Base-by-base conservation (phyloP, 495 filamentous ascomycete genomes). In the Neurospora cerealis region DNA sequence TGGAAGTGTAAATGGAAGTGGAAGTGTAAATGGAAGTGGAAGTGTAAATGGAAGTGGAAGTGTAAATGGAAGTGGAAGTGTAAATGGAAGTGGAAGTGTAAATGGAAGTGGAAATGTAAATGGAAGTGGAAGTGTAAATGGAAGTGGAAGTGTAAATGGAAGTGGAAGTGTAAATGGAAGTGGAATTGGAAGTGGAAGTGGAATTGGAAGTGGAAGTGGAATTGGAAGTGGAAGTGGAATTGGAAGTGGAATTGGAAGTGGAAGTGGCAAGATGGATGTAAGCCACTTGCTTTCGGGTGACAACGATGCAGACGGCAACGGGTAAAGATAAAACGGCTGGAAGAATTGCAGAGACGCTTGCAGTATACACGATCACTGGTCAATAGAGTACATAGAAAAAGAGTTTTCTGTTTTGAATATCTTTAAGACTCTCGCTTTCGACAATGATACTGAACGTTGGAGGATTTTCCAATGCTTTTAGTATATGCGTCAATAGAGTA, bases 211-310 rank as follows among this genome's bases (percentile, higher is more conserved):
- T 42, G 40, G 0, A 4, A 13, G 15, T 17, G 40, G 40, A 44
- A 6, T n/a, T n/a, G 42, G 17, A 7, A n/a, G n/a, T n/a, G 42
- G 17, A 7, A 46, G 10, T 24, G 41, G 17, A n/a, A 8, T 8
- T 19, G 24, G 69, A 13, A 28, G 42, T 46, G 17, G 34, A 37
- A 39, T 34, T 39, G 41, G 28, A 34, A 36, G 48, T 19, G 69
- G 54, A 9, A 70, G 24, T 42, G 73, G 73, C 2, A 78, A 78
- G 70, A 79, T 76, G 76, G 75, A 78, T 37, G 76, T 78, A 4
- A 77, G 74, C 70, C 73, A 74, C 36, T 36, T 79, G 62, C 54
- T 78, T 21, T 78, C 73, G 8, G 37, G 39, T 36, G 34, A 73
- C 19, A 71, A 41, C 24, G 70, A 75, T 54, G 1, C 10, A 0